These are phyloP conservation scores for Grosmannia serpens DNA, from an alignment of 2,329 filamentous ascomycete species.

Conservation along the genomic window DNA sequence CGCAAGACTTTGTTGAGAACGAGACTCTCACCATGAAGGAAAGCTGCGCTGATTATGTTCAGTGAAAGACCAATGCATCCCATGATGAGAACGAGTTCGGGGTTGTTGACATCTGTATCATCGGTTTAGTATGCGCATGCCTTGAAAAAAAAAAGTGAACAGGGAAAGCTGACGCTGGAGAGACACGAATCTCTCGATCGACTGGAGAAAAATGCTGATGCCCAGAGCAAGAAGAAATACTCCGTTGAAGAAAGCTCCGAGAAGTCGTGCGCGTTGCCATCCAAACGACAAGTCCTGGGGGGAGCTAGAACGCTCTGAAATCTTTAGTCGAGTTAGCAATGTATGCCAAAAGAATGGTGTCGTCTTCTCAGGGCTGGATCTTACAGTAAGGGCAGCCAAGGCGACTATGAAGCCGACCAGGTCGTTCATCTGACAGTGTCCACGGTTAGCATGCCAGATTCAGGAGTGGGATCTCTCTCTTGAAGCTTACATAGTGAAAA, in stretches of 20 bases:
- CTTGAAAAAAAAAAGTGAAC: neutral
- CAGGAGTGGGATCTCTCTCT: neutral
- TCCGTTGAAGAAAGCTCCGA: constrained; percentile 74
- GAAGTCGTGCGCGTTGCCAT: constrained; percentile 62
- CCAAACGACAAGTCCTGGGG: constrained; percentile 56
- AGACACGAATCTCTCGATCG: constrained; percentile 57
- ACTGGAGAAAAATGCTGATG: constrained; percentile 61
- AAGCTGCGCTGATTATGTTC: constrained; percentile 54
- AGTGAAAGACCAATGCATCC: constrained; percentile 55
- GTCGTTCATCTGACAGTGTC: constrained; percentile 58
- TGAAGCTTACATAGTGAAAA: constrained; percentile 56
- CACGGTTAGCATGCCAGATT: constrained; percentile 32
- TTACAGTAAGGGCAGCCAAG: constrained; percentile 49
- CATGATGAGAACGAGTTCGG: constrained; percentile 55
- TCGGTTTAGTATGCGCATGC: neutral
- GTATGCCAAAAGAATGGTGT: too few species aligned
- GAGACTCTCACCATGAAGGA: constrained; percentile 47
- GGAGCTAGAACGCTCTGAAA: constrained; percentile 43
- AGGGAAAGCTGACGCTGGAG: constrained; percentile 31
- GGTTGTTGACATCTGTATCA: constrained; percentile 42
- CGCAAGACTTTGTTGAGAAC: neutral
- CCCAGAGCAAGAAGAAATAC: constrained; percentile 62
- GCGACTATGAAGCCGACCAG: constrained; percentile 58
- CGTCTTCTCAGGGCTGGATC: constrained; percentile 9
- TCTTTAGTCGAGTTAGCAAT: constrained; percentile 23